These are phyloP conservation scores for Lathyrus oleraceus DNA, from an alignment of 306 rosid genomes.

Conservation along the genomic window DNA sequence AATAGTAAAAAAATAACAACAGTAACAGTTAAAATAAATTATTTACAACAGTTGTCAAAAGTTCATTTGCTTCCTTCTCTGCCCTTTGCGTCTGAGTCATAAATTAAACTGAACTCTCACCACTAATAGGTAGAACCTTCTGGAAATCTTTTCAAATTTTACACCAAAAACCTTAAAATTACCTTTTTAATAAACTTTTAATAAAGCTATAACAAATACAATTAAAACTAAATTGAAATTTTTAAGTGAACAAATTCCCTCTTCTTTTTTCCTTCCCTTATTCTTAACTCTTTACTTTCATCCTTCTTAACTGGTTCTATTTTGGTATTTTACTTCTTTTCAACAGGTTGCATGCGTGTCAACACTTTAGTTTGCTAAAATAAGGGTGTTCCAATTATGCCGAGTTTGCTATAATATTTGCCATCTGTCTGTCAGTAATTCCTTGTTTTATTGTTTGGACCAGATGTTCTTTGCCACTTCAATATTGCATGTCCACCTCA, in stretches of 20 bases:
- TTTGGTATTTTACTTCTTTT: constrained; percentile 8
- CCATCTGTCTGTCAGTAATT: constrained; percentile 35
- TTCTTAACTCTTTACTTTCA: constrained; percentile 8
- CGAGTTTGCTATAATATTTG: constrained; percentile 23
- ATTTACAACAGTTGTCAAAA: background rate
- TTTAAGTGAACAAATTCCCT: background rate
- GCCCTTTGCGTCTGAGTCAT: background rate
- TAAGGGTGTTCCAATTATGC: constrained; percentile 3
- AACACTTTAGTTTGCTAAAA: constrained; percentile 27
- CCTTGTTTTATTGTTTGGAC: constrained; percentile 39
- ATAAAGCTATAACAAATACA: constrained; percentile 7
- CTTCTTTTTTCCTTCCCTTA: background rate
- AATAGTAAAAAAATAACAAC: too few relatives aligned
- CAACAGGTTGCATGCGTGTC: background rate
- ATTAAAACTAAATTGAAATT: background rate
- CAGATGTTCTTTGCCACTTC: constrained; percentile 97
- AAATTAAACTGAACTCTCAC: constrained; percentile 27
- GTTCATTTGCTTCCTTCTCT: constrained; percentile 33
- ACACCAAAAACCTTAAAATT: background rate
- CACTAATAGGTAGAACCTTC: constrained; percentile 19
- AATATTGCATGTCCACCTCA: constrained; percentile 84
- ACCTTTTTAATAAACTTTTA: background rate
- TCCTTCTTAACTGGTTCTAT: background rate
- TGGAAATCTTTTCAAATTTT: constrained; percentile 3
- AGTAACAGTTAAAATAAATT: too few relatives aligned